phyloP scores from a whole-genome alignment of 164 flowering plant genomes.

The Dillenia turbinata region DNA sequence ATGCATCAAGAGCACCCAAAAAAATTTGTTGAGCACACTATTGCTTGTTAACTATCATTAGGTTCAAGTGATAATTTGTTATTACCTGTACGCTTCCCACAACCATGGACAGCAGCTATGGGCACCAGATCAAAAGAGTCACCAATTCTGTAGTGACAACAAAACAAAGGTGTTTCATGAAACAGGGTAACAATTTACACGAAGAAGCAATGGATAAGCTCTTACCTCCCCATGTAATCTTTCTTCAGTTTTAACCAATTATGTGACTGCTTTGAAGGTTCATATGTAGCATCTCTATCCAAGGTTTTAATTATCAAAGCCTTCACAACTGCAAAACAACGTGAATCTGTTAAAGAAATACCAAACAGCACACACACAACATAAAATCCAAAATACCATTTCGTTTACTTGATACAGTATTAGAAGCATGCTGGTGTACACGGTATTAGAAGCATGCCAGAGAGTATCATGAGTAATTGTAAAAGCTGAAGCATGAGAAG shows the following conservation, averaged over 20 bases:
- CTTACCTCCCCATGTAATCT: constrained; percentile 92
- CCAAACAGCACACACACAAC: constrained; percentile 2
- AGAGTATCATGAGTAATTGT: too few species aligned
- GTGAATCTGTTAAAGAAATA: neutral
- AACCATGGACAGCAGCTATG: constrained; percentile 95
- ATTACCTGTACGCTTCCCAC: constrained; percentile 95
- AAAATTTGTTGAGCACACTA: neutral
- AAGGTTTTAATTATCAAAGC: constrained; percentile 94
- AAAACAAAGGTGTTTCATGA: neutral
- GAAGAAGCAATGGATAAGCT: neutral
- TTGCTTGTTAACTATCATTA: neutral
- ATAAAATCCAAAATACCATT: neutral
- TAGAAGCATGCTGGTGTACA: too few species aligned
- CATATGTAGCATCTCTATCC: constrained; percentile 86
- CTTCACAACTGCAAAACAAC: constrained; percentile 72
- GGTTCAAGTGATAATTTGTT: neutral
- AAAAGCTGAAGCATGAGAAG: too few species aligned
- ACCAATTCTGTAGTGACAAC: constrained; percentile 57
- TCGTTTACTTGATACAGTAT: too few species aligned
- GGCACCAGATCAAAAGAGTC: constrained; percentile 96
- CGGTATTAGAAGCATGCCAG: too few species aligned
- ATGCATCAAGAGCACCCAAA: neutral
- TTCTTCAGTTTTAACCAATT: constrained; percentile 98
- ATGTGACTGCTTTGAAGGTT: constrained; percentile 86
- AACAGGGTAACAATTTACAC: neutral